Conservation (phyloP, 1,139 yeast genomes). For the Yamadazyma dushanensis region DNA sequence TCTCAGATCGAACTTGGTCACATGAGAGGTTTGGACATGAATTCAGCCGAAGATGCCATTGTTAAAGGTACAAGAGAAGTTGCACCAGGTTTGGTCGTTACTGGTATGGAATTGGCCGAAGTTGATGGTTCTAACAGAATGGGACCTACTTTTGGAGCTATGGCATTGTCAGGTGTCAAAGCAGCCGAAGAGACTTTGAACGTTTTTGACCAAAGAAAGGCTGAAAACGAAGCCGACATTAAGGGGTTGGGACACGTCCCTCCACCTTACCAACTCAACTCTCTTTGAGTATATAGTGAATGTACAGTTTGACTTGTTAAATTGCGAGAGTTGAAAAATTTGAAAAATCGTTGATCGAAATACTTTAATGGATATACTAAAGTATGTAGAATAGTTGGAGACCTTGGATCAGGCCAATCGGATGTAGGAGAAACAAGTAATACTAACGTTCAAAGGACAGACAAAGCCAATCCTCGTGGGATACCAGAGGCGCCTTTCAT, state of each 20-base stretch:
- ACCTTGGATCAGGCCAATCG: too few species aligned
- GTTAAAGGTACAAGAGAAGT: slow-evolving; percentile 72
- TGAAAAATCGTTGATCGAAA: slow-evolving; percentile 1
- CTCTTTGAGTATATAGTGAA: not conserved
- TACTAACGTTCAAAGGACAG: slow-evolving; percentile 43
- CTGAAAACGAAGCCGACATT: slow-evolving; percentile 29
- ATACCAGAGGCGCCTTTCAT: slow-evolving; percentile 97
- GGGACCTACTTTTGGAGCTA: slow-evolving; percentile 87
- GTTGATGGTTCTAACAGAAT: slow-evolving; percentile 76
- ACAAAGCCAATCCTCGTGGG: slow-evolving; percentile 78
- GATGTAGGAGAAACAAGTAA: too few species aligned
- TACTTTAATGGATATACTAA: slow-evolving; percentile 21
- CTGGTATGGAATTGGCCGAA: slow-evolving; percentile 82
- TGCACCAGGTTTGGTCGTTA: slow-evolving; percentile 70
- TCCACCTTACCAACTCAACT: not conserved
- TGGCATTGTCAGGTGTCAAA: slow-evolving; percentile 75
- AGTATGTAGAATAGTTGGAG: slow-evolving; percentile 21
- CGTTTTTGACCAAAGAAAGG: slow-evolving; percentile 50
- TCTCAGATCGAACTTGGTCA: slow-evolving; percentile 55
- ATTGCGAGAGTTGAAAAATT: slow-evolving; percentile 1
- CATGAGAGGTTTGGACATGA: slow-evolving; percentile 82
- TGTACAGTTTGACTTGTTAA: not conserved
- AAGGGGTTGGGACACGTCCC: slow-evolving; percentile 9
- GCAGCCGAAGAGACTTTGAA: slow-evolving; percentile 66
- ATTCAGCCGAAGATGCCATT: slow-evolving; percentile 73